Evolutionary conservation across 148 eudicot species (phyloP).

Genomic region (Rhododendron griersonianum): DNA sequence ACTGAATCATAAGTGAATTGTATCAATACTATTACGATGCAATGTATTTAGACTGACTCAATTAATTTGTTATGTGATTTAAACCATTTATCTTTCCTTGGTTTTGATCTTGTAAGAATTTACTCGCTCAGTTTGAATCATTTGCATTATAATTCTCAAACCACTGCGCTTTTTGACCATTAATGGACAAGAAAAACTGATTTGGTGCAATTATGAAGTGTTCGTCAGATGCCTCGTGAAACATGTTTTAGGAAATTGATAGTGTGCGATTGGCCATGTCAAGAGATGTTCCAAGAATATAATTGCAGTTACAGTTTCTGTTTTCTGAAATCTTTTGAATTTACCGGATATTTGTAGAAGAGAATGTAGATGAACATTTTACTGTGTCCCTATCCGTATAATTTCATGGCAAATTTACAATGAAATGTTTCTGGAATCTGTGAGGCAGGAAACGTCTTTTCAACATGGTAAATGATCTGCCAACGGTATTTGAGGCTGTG

Average conservation of each 20-base stretch:
- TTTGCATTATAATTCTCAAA: not conserved
- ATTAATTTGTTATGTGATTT: not conserved
- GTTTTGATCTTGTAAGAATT: not conserved
- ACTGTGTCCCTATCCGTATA: too few species aligned
- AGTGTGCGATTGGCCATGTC: not conserved
- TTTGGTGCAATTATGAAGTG: not conserved
- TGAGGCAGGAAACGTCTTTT: constrained; percentile 47
- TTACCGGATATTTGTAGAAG: not conserved
- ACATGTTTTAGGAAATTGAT: not conserved
- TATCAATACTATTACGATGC: not conserved
- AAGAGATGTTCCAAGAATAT: not conserved
- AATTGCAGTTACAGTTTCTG: not conserved
- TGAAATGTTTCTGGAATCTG: too few species aligned
- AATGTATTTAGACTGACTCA: not conserved
- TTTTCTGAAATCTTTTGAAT: not conserved
- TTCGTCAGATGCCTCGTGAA: not conserved
- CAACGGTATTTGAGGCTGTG: constrained; percentile 52
- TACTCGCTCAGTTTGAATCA: not conserved
- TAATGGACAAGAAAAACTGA: not conserved
- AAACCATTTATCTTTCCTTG: not conserved
- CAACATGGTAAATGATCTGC: constrained; percentile 52
- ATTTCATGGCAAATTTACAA: too few species aligned
- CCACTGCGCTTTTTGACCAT: not conserved
- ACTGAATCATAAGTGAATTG: not conserved
- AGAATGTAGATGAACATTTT: too few species aligned